Conservation (phyloP, 2,329 filamentous ascomycete genomes). For the Colletotrichum liaoningense region DNA sequence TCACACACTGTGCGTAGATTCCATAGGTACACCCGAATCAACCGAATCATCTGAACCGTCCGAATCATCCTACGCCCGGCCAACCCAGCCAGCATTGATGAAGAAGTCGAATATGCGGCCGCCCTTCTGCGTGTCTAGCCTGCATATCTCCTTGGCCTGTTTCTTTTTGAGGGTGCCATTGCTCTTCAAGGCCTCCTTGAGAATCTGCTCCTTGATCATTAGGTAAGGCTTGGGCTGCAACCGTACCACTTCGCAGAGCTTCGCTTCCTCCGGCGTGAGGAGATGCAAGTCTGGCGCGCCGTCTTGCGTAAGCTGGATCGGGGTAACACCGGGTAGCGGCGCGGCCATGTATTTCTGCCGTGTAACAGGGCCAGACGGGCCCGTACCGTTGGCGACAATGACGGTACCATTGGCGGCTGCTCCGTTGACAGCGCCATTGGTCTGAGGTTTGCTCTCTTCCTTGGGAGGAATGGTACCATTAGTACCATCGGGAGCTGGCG, state of each 20-base stretch:
- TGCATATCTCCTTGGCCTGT: conserved; percentile 86
- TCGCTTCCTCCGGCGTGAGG: conserved; percentile 83
- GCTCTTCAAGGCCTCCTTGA: conserved; percentile 89
- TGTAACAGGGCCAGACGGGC: conserved; percentile 43
- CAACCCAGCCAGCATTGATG: conserved; percentile 91
- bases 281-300: conserved; percentile 87
- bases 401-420: conserved; percentile 53
- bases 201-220: conserved; percentile 91
- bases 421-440: conserved; percentile 65
- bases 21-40: too few species aligned
- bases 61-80: conserved; percentile 70
- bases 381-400: conserved; percentile 50
- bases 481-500: conserved; percentile 45
- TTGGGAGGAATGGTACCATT: conserved; percentile 40
- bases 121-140: conserved; percentile 86
- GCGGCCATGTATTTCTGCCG: conserved; percentile 65
- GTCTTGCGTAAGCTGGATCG: conserved; percentile 78
- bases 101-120: conserved; percentile 94
- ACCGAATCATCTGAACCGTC: too few species aligned
- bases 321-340: conserved; percentile 70
- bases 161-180: conserved; percentile 95
- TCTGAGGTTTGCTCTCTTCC: conserved; percentile 62
- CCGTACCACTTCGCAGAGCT: conserved; percentile 85
- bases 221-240: conserved; percentile 95
- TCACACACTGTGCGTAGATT: background rate